These are phyloP conservation scores for Ophiostoma perfectum DNA, from an alignment of 2,329 filamentous ascomycete species.

Conservation along the genomic window DNA sequence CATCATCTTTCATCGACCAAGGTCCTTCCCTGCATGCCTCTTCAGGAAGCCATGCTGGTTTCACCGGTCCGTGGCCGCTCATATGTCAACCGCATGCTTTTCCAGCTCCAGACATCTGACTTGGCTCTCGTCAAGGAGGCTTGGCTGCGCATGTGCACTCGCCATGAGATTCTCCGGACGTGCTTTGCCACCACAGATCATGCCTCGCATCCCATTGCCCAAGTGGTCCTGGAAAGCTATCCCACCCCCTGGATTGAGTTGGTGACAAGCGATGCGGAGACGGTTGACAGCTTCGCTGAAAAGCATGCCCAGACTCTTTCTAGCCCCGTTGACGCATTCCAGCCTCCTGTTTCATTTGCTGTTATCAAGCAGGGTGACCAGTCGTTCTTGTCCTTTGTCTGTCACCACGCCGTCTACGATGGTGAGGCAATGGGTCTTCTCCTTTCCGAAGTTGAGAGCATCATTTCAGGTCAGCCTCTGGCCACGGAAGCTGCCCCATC, in stretches of 20 bases:
- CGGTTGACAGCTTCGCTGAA: constrained; percentile 36
- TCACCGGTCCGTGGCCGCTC: constrained; percentile 43
- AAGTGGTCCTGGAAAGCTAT: constrained; percentile 58
- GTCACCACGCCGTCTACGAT: constrained; percentile 83
- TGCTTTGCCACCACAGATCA: constrained; percentile 64
- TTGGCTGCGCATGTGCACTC: constrained; percentile 57
- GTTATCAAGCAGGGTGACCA: constrained; percentile 34
- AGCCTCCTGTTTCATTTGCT: constrained; percentile 44
- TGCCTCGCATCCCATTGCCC: constrained; percentile 58
- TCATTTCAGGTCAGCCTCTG: constrained; percentile 47
- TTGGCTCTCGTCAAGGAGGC: constrained; percentile 44
- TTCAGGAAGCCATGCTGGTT: constrained; percentile 84
- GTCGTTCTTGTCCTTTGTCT: constrained; percentile 45
- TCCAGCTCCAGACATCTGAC: constrained; percentile 45
- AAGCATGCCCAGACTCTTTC: constrained; percentile 39
- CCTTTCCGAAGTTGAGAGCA: constrained; percentile 62
- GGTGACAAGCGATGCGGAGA: not conserved
- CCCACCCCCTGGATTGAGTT: constrained; percentile 37
- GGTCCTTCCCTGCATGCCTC: constrained; percentile 74
- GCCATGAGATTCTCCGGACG: constrained; percentile 75
- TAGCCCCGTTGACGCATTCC: constrained; percentile 40
- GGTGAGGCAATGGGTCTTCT: constrained; percentile 68
- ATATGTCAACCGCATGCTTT: constrained; percentile 69
- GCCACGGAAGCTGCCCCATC: constrained; percentile 41
- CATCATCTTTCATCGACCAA: constrained; percentile 38